Conservation (phyloP, 2,329 filamentous ascomycete genomes). For the Nigrograna mackinnonii region DNA sequence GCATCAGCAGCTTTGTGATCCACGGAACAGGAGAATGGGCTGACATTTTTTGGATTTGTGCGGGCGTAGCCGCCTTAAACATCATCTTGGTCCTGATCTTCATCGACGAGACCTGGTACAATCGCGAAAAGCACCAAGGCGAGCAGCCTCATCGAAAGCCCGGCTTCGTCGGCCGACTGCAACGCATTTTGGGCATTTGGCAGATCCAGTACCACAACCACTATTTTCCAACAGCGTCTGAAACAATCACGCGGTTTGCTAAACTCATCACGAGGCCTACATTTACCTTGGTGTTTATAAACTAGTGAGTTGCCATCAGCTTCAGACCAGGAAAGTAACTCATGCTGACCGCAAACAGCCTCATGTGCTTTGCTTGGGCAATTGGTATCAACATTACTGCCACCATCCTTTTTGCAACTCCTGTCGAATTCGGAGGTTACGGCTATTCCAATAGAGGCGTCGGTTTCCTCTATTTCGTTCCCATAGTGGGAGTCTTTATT, state of each 20-base stretch:
- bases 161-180: slow-evolving; percentile 1
- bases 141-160: slow-evolving; percentile 4
- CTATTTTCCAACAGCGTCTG: too few relatives aligned
- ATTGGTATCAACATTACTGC: slow-evolving; percentile 13
- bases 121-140: slow-evolving; percentile 9
- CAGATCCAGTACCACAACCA: too few relatives aligned
- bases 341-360: too few relatives aligned
- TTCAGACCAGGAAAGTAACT: too few relatives aligned
- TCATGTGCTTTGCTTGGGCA: slow-evolving; percentile 9
- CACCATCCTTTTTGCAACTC: slow-evolving; percentile 6
- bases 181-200: too few relatives aligned
- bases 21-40: slow-evolving; percentile 12
- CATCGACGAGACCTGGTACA: slow-evolving; percentile 28
- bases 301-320: too few relatives aligned
- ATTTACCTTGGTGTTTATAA: too few relatives aligned
- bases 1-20: too few relatives aligned
- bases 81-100: slow-evolving; percentile 19
- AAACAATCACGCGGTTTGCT: too few relatives aligned
- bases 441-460: slow-evolving; percentile 1
- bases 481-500: slow-evolving; percentile 31
- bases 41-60: slow-evolving; percentile 10
- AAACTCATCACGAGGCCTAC: too few relatives aligned
- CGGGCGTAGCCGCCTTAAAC: slow-evolving; percentile 10
- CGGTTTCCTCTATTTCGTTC: slow-evolving; percentile 29
- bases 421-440: too few relatives aligned